Evolutionary conservation across 2,329 filamentous ascomycete species (phyloP), one percentile per base, ranked within the genome.

Genomic region (Didymella pinodella): DNA sequence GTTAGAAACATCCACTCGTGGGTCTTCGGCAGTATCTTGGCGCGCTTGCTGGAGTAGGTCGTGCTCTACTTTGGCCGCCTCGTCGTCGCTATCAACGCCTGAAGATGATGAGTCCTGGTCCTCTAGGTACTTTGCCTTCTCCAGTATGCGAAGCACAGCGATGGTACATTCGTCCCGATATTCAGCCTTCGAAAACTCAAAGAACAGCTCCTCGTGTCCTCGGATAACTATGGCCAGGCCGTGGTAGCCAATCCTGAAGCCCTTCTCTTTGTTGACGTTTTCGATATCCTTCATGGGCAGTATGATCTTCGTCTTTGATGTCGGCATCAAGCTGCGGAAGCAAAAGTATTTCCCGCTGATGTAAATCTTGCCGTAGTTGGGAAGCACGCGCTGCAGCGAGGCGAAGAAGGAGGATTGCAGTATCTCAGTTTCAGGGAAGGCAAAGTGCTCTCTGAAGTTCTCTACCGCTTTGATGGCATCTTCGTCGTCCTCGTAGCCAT

Each of bases 281-380:
- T 97, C 92, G 48, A 98, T 90, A 69, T 98, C 93, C 69, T 88
- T 92, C 53, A 98, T 83, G 0, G 95, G 94, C 0, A 98, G 83
- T 53, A 98, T 93, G 66, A 98, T 78, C 75, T 97, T 98, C 0
- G 94, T 97, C 55, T 92, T 88, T 3, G 92, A 96, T 0, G 93
- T 93, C 1, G 92, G 92, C 34, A 97, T 82, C 51, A 98, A 81
- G 73, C 93, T 97, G 56, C 95, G 90, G 79, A 97, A 99, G 79
- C 95, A 99, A 65, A 98, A 91, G 57, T 89, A 90, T 22, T 87
- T 86, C 66, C 93, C 88, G 72, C 95, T 93, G 65, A 98, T 89
- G 77, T 99, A 99, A 32, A 98, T 91, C 78, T 98, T 99, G 68
- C 95, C 95, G 70, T 97, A 98, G 2, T 98, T 83, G 2, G 95